Evolutionary conservation across 179 eudicot genomes (phyloP), one percentile per base, ranked within the genome.

Genomic region (Pouteria campechiana): DNA sequence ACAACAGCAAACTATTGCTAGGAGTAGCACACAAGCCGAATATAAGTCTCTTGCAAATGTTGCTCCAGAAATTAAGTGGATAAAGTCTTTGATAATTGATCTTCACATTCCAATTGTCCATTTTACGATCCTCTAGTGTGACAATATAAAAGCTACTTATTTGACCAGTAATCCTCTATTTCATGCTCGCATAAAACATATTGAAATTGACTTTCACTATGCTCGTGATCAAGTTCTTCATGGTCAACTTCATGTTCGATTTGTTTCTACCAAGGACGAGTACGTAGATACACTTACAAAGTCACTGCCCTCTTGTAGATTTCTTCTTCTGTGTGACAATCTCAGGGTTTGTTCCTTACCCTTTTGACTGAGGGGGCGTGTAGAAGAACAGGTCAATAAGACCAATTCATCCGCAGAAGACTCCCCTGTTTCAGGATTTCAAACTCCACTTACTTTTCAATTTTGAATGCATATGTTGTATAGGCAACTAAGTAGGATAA

Each of bases 151-250:
- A 2, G 51, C 51, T 1, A 46, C 25, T 3, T 46, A 46, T 32
- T 17, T 44, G 18, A 1, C 24, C 3, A 19, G n/a, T 12, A 44
- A 44, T 29, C 49, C 23, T 4, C 6, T 44, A 4, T 14, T 44
- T 16, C 49, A 44, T 29, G 35, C 49, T 29, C 23, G 21, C 1
- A 44, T 12, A 6, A 44, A 44, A 13, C 49, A 44, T 9, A 10
- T 44, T 27, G 49, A 28, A 27, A 17, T 44, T 12, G 49, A 44
- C 25, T 41, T 7, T 24, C 46, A 41, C 13, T 41, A 22, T 41
- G 1, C 25, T 10, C 46, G 16, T n/a, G 29, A 41, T 2, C 4
- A 21, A 23, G 46, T 41, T 2, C 15, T 32, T 41, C 11, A 19
- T 12, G 12, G 25, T 6, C 24, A 12, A 2, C 11, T 41, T 3